Evolutionary conservation across 495 filamentous ascomycete species (phyloP), one percentile per base, ranked within the genome.

Genomic region (Usnea hakonensis): DNA sequence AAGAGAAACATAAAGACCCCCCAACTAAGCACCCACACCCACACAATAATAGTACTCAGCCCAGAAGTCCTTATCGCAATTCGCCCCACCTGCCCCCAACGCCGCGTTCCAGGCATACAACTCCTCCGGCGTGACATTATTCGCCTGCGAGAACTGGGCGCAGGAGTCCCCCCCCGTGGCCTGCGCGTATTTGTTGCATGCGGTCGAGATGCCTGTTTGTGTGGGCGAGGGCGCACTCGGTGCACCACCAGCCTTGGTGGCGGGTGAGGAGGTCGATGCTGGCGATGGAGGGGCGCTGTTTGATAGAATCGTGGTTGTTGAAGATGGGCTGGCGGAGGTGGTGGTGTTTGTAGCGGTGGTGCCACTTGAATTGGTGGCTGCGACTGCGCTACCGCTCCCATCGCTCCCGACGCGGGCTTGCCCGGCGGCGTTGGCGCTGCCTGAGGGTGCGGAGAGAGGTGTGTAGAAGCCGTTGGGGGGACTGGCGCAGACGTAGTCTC

Each of bases 161-260:
- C 72, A 74, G 8, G 8, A 61, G 32, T 72, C 64, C 0, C 46
- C 43, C 2, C 35, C 23, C 5, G 37, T 33, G 5, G 62, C 36
- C 33, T 61, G 55, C 36, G 55, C 63, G 61, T 68, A 74, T 19
- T 46, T 54, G 33, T 48, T 65, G 65, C 72, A 74, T 28, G 64
- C 58, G 14, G 50, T 36, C 9, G 58, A 57, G 2, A 65, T 69
- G 48, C 57, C 66, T 21, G 53, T 19, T 14, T 65, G 64, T 6
- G 64, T 67, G 3, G 68, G 65, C 3, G 64, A 60, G 0, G 72
- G 72, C 8, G 61, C 56, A 30, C n/a, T 35, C 37, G 53, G 23
- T 55, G 32, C 57, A n/a, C n/a, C n/a, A n/a, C 57, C 48, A 21
- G 32, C 23, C 44, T 61, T n/a, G n/a, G n/a, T n/a, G n/a, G n/a